These are phyloP conservation scores for Ilex asprella DNA, from an alignment of 257 asterid genomes.

Conservation along the genomic window DNA sequence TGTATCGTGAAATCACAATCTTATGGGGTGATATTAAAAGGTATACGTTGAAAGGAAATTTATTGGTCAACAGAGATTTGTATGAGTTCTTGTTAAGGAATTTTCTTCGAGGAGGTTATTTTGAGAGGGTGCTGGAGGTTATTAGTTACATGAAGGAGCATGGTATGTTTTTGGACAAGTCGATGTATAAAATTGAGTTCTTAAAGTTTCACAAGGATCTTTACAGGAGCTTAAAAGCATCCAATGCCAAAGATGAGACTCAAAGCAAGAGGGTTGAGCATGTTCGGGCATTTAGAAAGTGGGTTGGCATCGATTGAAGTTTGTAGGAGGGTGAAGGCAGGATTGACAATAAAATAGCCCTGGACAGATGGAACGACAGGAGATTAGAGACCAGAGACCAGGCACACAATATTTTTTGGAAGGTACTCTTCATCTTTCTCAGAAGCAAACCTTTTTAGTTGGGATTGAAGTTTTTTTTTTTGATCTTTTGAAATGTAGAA, in stretches of 20 bases:
- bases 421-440: too few relatives aligned
- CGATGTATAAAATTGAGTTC: constrained; percentile 58
- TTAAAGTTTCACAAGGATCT: constrained; percentile 72
- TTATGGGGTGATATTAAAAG: constrained; percentile 88
- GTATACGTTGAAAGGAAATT: constrained; percentile 30
- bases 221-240: constrained; percentile 40
- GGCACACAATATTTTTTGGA: too few relatives aligned
- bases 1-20: constrained; percentile 72
- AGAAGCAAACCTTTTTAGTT: too few relatives aligned
- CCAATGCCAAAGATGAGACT: constrained; percentile 54
- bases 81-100: constrained; percentile 53
- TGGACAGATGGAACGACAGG: too few relatives aligned
- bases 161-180: constrained; percentile 64
- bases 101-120: constrained; percentile 83
- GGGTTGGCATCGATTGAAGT: constrained; percentile 44
- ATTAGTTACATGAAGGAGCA: constrained; percentile 52
- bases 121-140: constrained; percentile 84
- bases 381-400: too few relatives aligned
- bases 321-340: background rate
- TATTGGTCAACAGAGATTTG: constrained; percentile 46
- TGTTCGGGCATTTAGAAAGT: constrained; percentile 66
- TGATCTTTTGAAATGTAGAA: too few relatives aligned
- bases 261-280: constrained; percentile 65
- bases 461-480: too few relatives aligned
- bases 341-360: too few relatives aligned